A percentile compares a stretch with the other conserved stretches of the same genome.
phyloP scores from a whole-genome alignment of 1,284 basidiomycete species.

The Microbotryomycetes sp. region DNA sequence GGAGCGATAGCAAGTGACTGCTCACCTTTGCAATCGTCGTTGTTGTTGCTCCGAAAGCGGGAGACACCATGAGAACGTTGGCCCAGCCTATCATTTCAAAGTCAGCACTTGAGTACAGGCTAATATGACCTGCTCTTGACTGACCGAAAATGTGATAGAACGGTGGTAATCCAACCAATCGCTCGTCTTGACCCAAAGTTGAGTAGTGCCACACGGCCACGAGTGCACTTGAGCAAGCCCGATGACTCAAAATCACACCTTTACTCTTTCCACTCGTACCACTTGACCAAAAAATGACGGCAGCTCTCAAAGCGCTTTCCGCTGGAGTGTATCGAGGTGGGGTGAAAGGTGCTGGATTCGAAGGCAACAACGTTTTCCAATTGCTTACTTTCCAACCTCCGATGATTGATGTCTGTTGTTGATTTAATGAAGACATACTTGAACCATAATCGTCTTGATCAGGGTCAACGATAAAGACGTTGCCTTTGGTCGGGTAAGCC shows the following conservation, averaged over 20 bases:
- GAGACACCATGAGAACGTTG: constrained; percentile 38
- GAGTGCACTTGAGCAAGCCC: constrained; percentile 38
- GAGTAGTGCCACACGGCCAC: constrained; percentile 38
- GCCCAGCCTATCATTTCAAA: constrained; percentile 31
- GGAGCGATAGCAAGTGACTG: not conserved
- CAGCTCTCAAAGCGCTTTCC: constrained; percentile 24
- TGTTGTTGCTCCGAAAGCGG: constrained; percentile 42
- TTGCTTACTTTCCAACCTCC: constrained; percentile 18
- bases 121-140: not conserved
- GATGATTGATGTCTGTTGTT: not conserved
- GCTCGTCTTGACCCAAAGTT: constrained; percentile 34
- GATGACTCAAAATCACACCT: constrained; percentile 43
- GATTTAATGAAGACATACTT: not conserved
- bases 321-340: constrained; percentile 24
- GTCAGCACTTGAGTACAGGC: not conserved
- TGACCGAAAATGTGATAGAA: constrained; percentile 41
- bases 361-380: constrained; percentile 32
- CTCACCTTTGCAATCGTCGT: constrained; percentile 38
- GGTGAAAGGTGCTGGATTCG: constrained; percentile 12
- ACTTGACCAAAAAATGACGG: constrained; percentile 41
- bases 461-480: constrained; percentile 35
- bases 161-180: constrained; percentile 42
- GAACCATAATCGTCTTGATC: constrained; percentile 35
- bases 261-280: constrained; percentile 44
- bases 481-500: constrained; percentile 19